A percentile compares a stretch with the other conserved stretches of the same genome.
Evolutionary conservation across 2,329 filamentous ascomycete species (phyloP).

Genomic region (Fusarium circinatum): DNA sequence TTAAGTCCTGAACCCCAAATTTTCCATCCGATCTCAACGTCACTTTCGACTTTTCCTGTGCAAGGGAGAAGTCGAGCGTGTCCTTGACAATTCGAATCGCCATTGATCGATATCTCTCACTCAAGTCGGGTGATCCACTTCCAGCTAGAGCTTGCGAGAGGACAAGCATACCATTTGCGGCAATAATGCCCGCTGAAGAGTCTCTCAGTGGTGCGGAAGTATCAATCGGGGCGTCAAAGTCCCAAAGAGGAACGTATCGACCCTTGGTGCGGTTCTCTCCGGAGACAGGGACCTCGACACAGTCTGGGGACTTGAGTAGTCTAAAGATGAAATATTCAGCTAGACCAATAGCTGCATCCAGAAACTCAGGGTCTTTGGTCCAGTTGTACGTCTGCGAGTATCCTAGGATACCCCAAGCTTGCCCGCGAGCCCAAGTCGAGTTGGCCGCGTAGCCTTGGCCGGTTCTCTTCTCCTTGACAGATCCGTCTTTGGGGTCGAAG

Average conservation of each 20-base stretch:
- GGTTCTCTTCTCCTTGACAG: conserved; percentile 57
- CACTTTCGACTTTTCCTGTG: conserved; percentile 19
- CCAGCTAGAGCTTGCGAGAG: conserved; percentile 48
- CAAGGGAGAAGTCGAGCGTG: conserved; percentile 43
- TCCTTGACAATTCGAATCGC: conserved; percentile 47
- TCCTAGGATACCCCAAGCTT: conserved; percentile 62
- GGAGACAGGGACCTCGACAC: conserved; percentile 39
- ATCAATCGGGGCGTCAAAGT: conserved; percentile 59
- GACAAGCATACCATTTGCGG: conserved; percentile 53
- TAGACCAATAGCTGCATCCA: conserved; percentile 56
- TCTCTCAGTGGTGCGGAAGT: conserved; percentile 47
- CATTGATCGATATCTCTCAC: conserved; percentile 41
- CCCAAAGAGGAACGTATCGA: conserved; percentile 51
- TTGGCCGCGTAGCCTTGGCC: conserved; percentile 58
- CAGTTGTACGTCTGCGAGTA: conserved; percentile 61
- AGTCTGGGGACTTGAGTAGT: conserved; percentile 48
- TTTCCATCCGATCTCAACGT: neutral
- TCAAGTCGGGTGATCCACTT: conserved; percentile 12
- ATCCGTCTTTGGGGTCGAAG: conserved; percentile 56
- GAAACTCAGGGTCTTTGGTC: conserved; percentile 57
- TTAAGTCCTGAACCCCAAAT: conserved; percentile 7
- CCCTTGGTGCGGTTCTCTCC: conserved; percentile 26
- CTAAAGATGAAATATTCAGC: conserved; percentile 61
- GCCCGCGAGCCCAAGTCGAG: conserved; percentile 63
- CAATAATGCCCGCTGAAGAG: conserved; percentile 52